phyloP scores from a whole-genome alignment of 441 rosid species.

The Geranium incanum region DNA sequence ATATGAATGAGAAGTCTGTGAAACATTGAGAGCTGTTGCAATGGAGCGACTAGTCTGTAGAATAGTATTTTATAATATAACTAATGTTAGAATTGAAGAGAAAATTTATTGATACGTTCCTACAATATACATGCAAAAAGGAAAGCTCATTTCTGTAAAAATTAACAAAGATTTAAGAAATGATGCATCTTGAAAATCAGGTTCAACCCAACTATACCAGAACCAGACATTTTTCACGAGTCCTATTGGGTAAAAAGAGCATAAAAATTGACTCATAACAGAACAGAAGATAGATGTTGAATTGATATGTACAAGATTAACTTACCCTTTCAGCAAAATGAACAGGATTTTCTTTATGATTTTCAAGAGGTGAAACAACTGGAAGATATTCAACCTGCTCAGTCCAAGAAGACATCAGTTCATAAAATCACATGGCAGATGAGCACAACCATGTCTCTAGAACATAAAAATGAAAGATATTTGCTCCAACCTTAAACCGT shows the following conservation, averaged over 20 bases:
- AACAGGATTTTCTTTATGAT: slow-evolving; percentile 58
- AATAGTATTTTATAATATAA: background rate
- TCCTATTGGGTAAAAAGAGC: too few relatives aligned
- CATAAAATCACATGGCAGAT: background rate
- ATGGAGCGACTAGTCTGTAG: slow-evolving; percentile 69
- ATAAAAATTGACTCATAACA: too few relatives aligned
- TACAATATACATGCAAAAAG: background rate
- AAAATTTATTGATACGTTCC: too few relatives aligned
- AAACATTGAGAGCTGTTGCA: slow-evolving; percentile 69
- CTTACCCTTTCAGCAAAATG: slow-evolving; percentile 73
- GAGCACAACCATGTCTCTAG: background rate
- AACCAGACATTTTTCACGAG: background rate
- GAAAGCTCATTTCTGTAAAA: background rate
- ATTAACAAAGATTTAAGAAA: background rate
- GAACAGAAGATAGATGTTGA: too few relatives aligned
- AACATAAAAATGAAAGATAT: background rate
- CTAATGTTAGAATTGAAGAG: background rate
- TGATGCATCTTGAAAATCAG: background rate
- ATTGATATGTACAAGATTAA: slow-evolving; percentile 6
- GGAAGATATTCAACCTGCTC: slow-evolving; percentile 88
- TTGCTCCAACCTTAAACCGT: background rate
- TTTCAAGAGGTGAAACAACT: slow-evolving; percentile 51
- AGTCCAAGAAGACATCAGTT: slow-evolving; percentile 15
- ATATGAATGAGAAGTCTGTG: slow-evolving; percentile 76
- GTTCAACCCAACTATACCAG: background rate